Conservation (phyloP, 495 filamentous ascomycete genomes). For the Trichocladium uniseriatum region DNA sequence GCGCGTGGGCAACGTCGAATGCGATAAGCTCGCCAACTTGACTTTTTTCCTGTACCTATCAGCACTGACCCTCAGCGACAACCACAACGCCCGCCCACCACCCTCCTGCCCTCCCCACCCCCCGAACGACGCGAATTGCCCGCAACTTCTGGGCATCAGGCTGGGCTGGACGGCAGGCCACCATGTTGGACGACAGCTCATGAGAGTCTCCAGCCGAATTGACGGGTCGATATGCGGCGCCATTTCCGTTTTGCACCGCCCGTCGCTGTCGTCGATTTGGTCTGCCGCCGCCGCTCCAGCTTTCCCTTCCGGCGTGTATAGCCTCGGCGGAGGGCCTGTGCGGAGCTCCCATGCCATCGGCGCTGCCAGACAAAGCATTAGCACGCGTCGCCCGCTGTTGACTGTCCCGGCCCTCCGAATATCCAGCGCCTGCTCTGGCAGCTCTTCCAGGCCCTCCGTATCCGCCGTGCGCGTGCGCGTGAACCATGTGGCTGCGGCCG, state of each 20-base stretch:
- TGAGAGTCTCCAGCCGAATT: conserved; percentile 44
- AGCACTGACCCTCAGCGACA: background rate
- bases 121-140: background rate
- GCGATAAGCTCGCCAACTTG: conserved; percentile 14
- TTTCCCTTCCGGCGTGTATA: conserved; percentile 4
- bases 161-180: conserved; percentile 34
- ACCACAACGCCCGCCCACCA: background rate
- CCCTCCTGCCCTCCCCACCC: conserved; percentile 2
- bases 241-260: conserved; percentile 34
- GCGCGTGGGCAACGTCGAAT: background rate
- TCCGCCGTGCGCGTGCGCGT: conserved; percentile 1
- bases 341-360: background rate
- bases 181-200: conserved; percentile 42
- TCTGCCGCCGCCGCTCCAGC: conserved; percentile 10
- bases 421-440: conserved; percentile 7
- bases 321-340: conserved; percentile 10
- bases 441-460: conserved; percentile 14
- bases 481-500: conserved; percentile 15
- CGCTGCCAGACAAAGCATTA: background rate
- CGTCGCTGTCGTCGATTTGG: conserved; percentile 28
- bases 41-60: conserved; percentile 16
- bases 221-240: conserved; percentile 45
- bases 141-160: conserved; percentile 18
- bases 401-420: conserved; percentile 2
- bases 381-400: conserved; percentile 8